Evolutionary conservation across 768 basidiomycete genomes (phyloP).

Genomic region (Aureoboletus auriporus): DNA sequence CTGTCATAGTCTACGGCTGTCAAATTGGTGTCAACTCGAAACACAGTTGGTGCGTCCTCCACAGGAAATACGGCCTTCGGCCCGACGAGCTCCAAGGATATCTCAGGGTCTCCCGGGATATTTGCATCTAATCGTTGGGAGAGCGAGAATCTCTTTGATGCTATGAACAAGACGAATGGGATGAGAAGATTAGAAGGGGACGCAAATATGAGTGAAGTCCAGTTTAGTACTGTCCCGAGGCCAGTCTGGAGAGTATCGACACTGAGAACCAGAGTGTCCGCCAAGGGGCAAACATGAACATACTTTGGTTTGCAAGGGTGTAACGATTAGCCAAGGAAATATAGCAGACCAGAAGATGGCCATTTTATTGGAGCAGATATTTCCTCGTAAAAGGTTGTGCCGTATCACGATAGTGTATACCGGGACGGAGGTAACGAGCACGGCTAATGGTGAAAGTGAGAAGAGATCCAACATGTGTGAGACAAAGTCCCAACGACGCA

Average conservation of each 20-base stretch:
- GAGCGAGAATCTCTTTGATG: constrained; percentile 16
- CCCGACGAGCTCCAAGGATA: too few relatives aligned
- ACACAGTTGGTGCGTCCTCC: too few relatives aligned
- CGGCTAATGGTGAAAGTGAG: constrained; percentile 11
- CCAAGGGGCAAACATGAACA: not conserved
- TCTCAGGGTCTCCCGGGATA: constrained; percentile 1
- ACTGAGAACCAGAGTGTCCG: not conserved
- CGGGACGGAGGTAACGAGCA: constrained; percentile 23
- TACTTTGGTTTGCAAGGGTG: constrained; percentile 25
- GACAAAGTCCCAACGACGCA: not conserved
- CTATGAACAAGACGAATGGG: constrained; percentile 18
- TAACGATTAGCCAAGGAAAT: constrained; percentile 20
- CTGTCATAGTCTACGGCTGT: too few relatives aligned
- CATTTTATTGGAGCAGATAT: constrained; percentile 19
- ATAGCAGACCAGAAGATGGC: constrained; percentile 23
- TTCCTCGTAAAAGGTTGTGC: constrained; percentile 23
- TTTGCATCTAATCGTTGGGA: constrained; percentile 17
- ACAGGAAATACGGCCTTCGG: too few relatives aligned
- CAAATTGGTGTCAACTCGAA: too few relatives aligned
- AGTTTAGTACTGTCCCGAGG: constrained; percentile 16
- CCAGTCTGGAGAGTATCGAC: constrained; percentile 3
- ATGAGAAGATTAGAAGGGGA: constrained; percentile 20
- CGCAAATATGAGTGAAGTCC: constrained; percentile 23
- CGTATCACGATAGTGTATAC: constrained; percentile 23
- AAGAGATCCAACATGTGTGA: too few relatives aligned